Evolutionary conservation across 2,329 filamentous ascomycete genomes (phyloP), one percentile per base, ranked within the genome.

Genomic region (Alternaria hordeiaustralica): DNA sequence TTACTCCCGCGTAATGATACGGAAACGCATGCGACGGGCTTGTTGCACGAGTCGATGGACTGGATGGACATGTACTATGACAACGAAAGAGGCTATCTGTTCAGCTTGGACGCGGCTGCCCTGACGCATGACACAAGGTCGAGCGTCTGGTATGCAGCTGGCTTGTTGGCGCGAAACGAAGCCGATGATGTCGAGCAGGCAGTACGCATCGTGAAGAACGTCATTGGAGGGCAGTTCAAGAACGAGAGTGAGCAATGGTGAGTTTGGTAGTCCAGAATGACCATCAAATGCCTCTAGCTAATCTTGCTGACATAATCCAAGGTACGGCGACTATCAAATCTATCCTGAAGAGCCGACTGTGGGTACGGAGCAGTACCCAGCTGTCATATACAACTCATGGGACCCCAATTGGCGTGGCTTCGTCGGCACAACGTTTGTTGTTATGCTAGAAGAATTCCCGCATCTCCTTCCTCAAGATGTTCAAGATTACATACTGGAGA

Each of bases 361-460:
- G 5, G 87, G 87, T 18, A 84, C 82, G 3, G 57, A 77, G 2
- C 75, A 79, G 15, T 90, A 90, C 65, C 81, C 82, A 1, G 74
- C 82, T 0, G 71, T 75, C 5, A 86, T 87, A 33, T 88, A 89
- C 71, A 82, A 84, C 59, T 83, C 84, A 0, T 90, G 87, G 85
- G 88, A 90, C 67, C 87, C 87, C 2, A 90, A 90, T 64, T 90
- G 88, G 88, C 81, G 88, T 54, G 88, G 87, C 1, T 90, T 90
- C 60, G 82, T 90, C 33, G 87, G 87, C 12, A 88, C 87, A 0
- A 84, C 86, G 0, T 82, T 90, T 13, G 84, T 90, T 25, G 78
- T 89, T 44, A 84, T 84, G 25, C 79, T 88, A 21, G 88, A 90
- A 71, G 87, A 90, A 65, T 90, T 87, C 57, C 74, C 81, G 0